Conservation (phyloP, 1,284 basidiomycete species). For the Sphaerobolus stellatus region DNA sequence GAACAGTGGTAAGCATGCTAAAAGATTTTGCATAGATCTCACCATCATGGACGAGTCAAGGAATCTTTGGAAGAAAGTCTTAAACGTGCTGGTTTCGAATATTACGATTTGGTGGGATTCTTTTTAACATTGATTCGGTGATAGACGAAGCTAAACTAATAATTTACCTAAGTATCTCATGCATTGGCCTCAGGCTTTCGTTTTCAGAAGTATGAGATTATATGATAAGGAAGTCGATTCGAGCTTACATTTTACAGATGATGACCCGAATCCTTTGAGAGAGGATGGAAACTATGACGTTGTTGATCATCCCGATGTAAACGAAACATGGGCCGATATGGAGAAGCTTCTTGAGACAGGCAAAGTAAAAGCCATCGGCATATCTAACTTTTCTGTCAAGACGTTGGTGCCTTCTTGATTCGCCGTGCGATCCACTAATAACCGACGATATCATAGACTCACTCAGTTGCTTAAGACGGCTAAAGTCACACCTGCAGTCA, state of each 20-base stretch:
- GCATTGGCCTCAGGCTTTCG: conserved; percentile 33
- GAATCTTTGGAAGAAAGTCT: conserved; percentile 31
- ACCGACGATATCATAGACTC: conserved; percentile 1
- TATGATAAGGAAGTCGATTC: no score
- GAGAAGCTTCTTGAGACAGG: conserved; percentile 51
- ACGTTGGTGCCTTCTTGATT: conserved; percentile 26
- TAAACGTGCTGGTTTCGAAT: conserved; percentile 29
- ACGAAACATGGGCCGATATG: conserved; percentile 61
- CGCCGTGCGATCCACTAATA: neutral
- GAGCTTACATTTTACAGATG: conserved; percentile 11
- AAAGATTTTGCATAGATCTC: conserved; percentile 28
- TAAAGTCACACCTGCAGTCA: conserved; percentile 37
- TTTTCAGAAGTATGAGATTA: conserved; percentile 16
- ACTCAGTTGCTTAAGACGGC: conserved; percentile 32
- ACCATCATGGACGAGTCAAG: conserved; percentile 25
- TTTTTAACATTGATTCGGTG: neutral
- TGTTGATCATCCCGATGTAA: conserved; percentile 41
- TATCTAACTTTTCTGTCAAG: conserved; percentile 43
- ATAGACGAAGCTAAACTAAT: neutral
- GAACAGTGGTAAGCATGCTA: neutral
- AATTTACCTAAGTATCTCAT: conserved; percentile 27
- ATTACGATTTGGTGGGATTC: conserved; percentile 29
- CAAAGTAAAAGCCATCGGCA: conserved; percentile 49
- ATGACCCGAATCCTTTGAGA: conserved; percentile 20
- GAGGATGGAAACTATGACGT: conserved; percentile 29